Conservation (phyloP, 176 grass and related monocot species). For the Oryza australiensis region DNA sequence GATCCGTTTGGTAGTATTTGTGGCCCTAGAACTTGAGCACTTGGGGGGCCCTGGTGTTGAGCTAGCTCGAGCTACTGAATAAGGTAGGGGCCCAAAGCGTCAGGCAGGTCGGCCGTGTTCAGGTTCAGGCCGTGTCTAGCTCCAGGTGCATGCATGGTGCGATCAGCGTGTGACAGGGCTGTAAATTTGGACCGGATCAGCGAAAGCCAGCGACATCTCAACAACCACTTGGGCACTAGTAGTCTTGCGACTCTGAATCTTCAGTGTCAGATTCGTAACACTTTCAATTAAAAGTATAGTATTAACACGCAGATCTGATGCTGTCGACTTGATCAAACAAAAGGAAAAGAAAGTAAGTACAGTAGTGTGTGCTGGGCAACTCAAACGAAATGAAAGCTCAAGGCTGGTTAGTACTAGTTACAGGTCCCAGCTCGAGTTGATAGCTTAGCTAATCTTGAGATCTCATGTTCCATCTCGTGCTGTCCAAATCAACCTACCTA, state of each 20-base stretch:
- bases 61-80: no score
- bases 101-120: neutral
- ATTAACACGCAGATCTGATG: no score
- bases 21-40: no score
- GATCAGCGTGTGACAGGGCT: neutral
- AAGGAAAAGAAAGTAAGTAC: no score
- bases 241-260: no score
- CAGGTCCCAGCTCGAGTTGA: neutral
- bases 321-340: no score
- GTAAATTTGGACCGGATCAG: neutral
- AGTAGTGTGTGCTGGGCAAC: neutral
- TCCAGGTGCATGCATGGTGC: neutral
- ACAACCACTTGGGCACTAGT: neutral
- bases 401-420: neutral
- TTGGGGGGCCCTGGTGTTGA: no score
- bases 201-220: neutral
- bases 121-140: neutral
- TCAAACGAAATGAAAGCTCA: neutral
- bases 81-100: neutral
- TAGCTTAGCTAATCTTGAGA: neutral
- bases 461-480: neutral
- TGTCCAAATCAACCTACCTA: neutral
- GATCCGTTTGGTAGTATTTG: no score
- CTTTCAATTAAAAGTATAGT: no score
- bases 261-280: neutral